phyloP scores from a whole-genome alignment of 2,329 filamentous ascomycete genomes.

The Monosporascus sp. region DNA sequence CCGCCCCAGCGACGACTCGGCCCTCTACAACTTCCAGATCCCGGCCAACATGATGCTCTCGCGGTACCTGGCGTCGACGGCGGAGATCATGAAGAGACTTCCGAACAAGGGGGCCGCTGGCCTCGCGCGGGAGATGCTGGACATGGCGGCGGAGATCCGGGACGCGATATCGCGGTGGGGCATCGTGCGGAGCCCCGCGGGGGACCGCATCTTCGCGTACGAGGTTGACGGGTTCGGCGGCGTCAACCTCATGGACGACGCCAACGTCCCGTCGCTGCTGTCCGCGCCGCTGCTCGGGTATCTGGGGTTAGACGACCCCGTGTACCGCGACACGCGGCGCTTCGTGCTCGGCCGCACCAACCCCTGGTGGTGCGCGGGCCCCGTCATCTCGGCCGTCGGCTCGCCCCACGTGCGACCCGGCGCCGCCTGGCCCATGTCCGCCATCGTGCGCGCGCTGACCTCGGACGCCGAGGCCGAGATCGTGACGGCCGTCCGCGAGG shows the following conservation, averaged over 20 bases:
- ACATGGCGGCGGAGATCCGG: constrained; percentile 57
- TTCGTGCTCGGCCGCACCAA: constrained; percentile 74
- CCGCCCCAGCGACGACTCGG: constrained; percentile 83
- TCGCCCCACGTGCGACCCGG: constrained; percentile 60
- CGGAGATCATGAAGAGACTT: constrained; percentile 39
- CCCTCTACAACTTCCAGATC: constrained; percentile 80
- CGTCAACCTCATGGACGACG: constrained; percentile 64
- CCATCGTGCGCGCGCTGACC: constrained; percentile 48
- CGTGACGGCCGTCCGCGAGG: constrained; percentile 50
- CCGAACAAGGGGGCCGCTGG: constrained; percentile 27
- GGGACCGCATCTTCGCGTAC: constrained; percentile 62
- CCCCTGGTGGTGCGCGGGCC: constrained; percentile 69
- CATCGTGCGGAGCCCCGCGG: constrained; percentile 42
- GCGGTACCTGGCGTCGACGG: constrained; percentile 49
- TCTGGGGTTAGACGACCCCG: constrained; percentile 49
- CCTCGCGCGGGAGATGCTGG: constrained; percentile 51
- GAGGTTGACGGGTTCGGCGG: constrained; percentile 72
- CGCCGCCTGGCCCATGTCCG: constrained; percentile 52
- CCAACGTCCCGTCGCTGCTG: constrained; percentile 64
- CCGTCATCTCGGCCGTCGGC: constrained; percentile 66
- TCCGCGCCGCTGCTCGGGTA: constrained; percentile 62
- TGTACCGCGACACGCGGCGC: constrained; percentile 73
- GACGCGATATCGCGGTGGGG: constrained; percentile 66
- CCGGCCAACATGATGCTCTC: constrained; percentile 86
- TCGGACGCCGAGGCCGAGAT: constrained; percentile 73